These are phyloP conservation scores for Eustoma russellianum DNA, from an alignment of 257 asterid species.

Conservation along the genomic window DNA sequence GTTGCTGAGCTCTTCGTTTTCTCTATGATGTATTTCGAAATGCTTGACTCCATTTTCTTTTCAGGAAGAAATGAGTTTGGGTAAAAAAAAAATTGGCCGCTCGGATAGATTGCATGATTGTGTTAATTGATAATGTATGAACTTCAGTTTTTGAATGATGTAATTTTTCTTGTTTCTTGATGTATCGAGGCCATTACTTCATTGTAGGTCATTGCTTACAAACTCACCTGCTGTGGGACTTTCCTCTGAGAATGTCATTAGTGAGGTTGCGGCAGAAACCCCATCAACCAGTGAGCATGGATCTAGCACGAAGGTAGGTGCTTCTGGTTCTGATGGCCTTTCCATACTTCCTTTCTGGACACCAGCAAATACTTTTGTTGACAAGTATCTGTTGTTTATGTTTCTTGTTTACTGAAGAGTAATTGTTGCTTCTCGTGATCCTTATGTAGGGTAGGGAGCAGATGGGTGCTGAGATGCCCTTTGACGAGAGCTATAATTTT, in stretches of 20 bases:
- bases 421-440: constrained; percentile 1
- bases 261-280: constrained; percentile 39
- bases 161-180: background rate
- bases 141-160: no score
- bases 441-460: constrained; percentile 45
- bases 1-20: no score
- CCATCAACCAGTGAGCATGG: constrained; percentile 68
- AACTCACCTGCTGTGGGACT: constrained; percentile 52
- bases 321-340: background rate
- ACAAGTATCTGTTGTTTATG: background rate
- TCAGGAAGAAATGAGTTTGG: no score
- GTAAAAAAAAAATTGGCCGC: no score
- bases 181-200: constrained; percentile 12
- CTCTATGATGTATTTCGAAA: no score
- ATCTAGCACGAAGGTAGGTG: constrained; percentile 56
- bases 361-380: no score
- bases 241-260: constrained; percentile 61
- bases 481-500: constrained; percentile 29
- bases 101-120: no score
- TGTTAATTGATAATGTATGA: no score
- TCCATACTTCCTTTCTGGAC: no score
- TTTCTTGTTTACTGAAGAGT: background rate
- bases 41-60: no score
- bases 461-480: constrained; percentile 32
- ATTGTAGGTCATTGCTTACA: constrained; percentile 52